Conservation (phyloP, 345 rosid genomes). For the Rhodamnia rubescens region DNA sequence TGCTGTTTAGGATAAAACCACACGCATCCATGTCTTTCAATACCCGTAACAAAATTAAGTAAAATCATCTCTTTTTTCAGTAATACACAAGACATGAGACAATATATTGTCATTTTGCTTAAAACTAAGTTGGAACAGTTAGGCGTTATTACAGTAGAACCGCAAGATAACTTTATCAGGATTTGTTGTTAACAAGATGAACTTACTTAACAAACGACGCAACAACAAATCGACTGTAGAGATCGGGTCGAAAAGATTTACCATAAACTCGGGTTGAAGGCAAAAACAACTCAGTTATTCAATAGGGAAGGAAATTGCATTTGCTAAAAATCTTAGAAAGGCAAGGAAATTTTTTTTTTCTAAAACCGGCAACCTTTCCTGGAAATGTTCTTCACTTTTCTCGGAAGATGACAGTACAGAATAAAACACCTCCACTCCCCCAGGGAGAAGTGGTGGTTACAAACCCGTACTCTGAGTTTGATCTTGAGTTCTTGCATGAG, state of each 20-base stretch:
- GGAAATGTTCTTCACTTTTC: background rate
- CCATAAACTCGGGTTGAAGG: no score
- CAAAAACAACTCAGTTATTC: no score
- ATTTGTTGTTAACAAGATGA: no score
- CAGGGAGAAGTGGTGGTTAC: background rate
- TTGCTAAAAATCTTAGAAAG: background rate
- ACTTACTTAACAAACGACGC: no score
- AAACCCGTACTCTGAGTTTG: background rate
- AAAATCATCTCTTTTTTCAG: background rate
- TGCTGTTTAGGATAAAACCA: background rate
- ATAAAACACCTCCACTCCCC: background rate
- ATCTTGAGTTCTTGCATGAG: background rate
- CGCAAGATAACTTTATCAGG: no score
- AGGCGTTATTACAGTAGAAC: no score
- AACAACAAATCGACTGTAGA: background rate
- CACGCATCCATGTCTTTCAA: rapidly evolving
- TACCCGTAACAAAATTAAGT: rapidly evolving
- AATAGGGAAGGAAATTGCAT: background rate
- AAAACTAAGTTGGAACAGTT: no score
- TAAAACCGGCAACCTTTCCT: background rate
- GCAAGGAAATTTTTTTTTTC: background rate
- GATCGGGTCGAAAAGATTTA: background rate
- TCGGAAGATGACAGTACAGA: rapidly evolving
- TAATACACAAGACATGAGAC: background rate
- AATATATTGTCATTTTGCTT: no score